Conservation (phyloP, 495 filamentous ascomycete species). For the Xylaria venustula region DNA sequence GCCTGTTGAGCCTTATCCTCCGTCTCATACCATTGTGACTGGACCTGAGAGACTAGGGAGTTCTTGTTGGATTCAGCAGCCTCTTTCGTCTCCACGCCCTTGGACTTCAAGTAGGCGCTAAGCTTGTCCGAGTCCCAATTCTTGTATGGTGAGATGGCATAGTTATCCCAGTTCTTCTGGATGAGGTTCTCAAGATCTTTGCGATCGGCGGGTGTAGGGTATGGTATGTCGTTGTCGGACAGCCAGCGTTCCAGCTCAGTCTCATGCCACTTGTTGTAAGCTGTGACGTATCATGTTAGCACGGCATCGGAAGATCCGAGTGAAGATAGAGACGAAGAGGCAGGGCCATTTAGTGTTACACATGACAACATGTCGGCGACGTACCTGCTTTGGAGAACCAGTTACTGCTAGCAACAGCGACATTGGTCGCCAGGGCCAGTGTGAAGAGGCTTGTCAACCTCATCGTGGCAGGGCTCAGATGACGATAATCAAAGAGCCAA, state of each 20-base stretch:
- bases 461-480: conserved; percentile 52
- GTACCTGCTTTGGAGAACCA: conserved; percentile 84
- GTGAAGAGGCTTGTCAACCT: conserved; percentile 69
- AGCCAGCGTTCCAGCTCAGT: conserved; percentile 98
- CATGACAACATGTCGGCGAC: conserved; percentile 37
- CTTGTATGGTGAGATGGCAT: conserved; percentile 65
- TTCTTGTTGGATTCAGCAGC: conserved; percentile 63
- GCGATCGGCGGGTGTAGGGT: conserved; percentile 79
- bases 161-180: conserved; percentile 81
- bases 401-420: conserved; percentile 59
- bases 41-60: conserved; percentile 63
- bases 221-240: conserved; percentile 86
- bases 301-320: neutral
- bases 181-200: conserved; percentile 81
- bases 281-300: conserved; percentile 45
- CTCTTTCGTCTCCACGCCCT: conserved; percentile 66
- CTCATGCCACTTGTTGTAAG: conserved; percentile 98
- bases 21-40: conserved; percentile 69
- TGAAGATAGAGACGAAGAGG: neutral
- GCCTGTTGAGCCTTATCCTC: conserved; percentile 70
- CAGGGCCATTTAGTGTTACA: neutral
- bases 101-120: conserved; percentile 60
- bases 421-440: conserved; percentile 67
- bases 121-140: conserved; percentile 69
- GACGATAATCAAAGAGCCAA: neutral